Conservation (phyloP, 2,329 filamentous ascomycete species). For the Xylariomycetidae sp. region DNA sequence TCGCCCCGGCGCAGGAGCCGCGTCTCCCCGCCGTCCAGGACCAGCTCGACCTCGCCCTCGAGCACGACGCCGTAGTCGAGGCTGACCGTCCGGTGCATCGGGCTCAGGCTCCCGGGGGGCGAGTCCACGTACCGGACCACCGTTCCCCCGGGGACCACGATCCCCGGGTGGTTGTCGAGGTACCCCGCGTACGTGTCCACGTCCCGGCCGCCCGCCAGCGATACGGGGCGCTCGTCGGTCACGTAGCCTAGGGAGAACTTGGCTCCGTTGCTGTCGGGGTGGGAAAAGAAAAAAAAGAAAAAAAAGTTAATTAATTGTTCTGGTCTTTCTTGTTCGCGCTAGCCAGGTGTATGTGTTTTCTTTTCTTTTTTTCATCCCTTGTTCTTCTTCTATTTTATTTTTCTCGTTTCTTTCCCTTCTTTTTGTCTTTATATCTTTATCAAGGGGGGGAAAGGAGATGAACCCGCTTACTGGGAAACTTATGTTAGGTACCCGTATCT, state of each 20-base stretch:
- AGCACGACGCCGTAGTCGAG: slow-evolving; percentile 10
- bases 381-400: too few species aligned
- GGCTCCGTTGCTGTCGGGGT: slow-evolving; percentile 3
- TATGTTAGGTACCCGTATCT: too few species aligned
- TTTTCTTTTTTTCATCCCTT: too few species aligned
- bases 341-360: too few species aligned
- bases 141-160: slow-evolving; percentile 3
- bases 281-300: too few species aligned
- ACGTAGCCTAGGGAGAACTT: slow-evolving; percentile 5
- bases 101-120: slow-evolving; percentile 3
- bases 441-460: too few species aligned
- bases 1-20: slow-evolving; percentile 8
- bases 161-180: slow-evolving; percentile 1
- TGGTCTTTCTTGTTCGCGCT: too few species aligned
- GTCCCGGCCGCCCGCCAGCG: neutral
- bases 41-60: slow-evolving; percentile 10
- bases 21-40: slow-evolving; percentile 10
- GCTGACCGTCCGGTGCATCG: slow-evolving; percentile 10
- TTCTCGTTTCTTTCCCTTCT: too few species aligned
- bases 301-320: too few species aligned
- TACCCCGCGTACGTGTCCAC: neutral
- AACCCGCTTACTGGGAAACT: too few species aligned
- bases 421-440: too few species aligned
- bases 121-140: slow-evolving; percentile 9
- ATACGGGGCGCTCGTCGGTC: slow-evolving; percentile 1